phyloP scores from a whole-genome alignment of 2,329 filamentous ascomycete species.

The Chaetomiaceae sp. region DNA sequence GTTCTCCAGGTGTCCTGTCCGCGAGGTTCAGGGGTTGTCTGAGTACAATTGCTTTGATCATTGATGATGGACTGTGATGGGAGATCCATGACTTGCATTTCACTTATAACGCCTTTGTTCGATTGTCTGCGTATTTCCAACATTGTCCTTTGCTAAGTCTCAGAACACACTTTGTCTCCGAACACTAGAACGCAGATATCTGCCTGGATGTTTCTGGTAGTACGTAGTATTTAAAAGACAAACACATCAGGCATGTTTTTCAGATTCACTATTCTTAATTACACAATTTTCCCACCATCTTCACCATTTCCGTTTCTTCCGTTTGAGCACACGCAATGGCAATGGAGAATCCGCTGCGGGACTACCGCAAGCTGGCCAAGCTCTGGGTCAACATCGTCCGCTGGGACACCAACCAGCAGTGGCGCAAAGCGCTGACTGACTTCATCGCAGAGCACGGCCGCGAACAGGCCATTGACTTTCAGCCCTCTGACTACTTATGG shows the following conservation, averaged over 20 bases:
- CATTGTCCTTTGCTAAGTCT: not conserved
- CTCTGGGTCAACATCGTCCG: constrained; percentile 1
- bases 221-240: no score
- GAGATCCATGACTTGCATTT: no score
- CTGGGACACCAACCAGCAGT: constrained; percentile 5
- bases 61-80: no score
- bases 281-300: no score
- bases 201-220: no score
- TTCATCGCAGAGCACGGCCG: not conserved
- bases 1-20: no score
- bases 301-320: no score
- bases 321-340: no score
- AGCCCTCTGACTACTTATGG: not conserved
- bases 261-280: no score
- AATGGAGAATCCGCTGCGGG: not conserved
- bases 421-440: not conserved
- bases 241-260: no score
- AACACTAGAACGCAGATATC: not conserved
- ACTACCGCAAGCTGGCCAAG: not conserved
- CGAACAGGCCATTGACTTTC: not conserved
- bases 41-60: no score
- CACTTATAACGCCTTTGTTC: not conserved
- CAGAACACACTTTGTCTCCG: not conserved
- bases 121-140: not conserved
- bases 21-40: no score